A percentile compares a stretch with the other conserved stretches of the same genome.
Conservation (phyloP, 441 rosid genomes). For the Eutrema salsugineum region DNA sequence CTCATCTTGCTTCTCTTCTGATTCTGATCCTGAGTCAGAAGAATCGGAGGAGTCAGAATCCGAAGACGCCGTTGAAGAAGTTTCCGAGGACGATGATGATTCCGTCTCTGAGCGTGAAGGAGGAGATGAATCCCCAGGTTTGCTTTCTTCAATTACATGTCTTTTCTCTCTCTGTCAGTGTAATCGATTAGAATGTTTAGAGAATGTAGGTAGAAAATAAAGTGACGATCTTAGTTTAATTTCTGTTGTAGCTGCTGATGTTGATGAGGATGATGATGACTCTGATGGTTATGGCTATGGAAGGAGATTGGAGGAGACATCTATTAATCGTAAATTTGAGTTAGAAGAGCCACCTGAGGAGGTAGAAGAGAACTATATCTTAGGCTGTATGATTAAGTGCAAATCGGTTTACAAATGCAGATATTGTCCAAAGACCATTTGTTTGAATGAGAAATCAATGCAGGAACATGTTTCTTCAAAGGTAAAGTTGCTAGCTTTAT, state of each 20-base stretch:
- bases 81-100: constrained; percentile 33
- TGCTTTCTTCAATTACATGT: constrained; percentile 11
- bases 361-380: constrained; percentile 37
- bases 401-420: constrained; percentile 80
- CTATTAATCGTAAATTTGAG: constrained; percentile 7
- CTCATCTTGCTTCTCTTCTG: constrained; percentile 72
- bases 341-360: constrained; percentile 22
- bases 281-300: constrained; percentile 36
- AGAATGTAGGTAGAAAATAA: neutral
- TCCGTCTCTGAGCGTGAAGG: constrained; percentile 33
- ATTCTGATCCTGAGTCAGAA: constrained; percentile 51
- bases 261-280: constrained; percentile 54
- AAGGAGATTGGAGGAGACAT: constrained; percentile 8
- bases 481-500: constrained; percentile 37
- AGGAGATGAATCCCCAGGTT: constrained; percentile 54
- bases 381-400: constrained; percentile 56
- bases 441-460: constrained; percentile 59
- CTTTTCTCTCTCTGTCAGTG: neutral
- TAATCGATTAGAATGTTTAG: neutral
- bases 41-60: constrained; percentile 42
- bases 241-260: neutral
- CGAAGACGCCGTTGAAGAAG: constrained; percentile 36
- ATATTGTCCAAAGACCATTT: constrained; percentile 66
- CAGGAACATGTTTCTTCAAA: constrained; percentile 73
- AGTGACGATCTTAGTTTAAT: neutral